Base-by-base conservation (phyloP, 225 moss, liverwort and hornwort species). In the Antitrichia curtipendula region DNA sequence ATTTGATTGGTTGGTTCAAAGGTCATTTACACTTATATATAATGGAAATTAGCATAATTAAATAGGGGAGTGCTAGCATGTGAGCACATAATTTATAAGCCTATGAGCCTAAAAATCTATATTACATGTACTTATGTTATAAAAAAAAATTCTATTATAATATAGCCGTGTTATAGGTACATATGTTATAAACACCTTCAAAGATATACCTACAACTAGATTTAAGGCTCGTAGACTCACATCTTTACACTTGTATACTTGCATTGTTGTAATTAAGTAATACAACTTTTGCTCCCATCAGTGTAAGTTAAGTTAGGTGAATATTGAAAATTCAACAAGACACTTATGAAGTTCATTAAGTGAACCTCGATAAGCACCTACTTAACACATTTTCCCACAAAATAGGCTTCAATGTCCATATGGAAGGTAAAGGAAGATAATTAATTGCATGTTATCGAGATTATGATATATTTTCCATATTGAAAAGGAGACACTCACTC, bases 221-320 rank as follows among this genome's bases (percentile, higher is more conserved):
- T 45, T 45, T 9, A 45, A 45, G 45, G 45, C 45, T 45, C 45
- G 9, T 45, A 45, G 45, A 9, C 45, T 45, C 45, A 45, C 9
- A 45, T 45, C 45, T 45, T 45, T 6, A 9, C 45, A 45, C 45
- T 45, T 9, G 9, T 9, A 45, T 9, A 9, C 45, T 45, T 6
- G 45, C 45, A 45, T 45, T 45, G 45, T 45, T 49, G 49, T 49
- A 49, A 38, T 38, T 1, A 38, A 8, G 7, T n/a, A 22, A 68
- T 68, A 13, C 1, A 0, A 0, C 2, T 38, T 38, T 68, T 13
- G 7, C 22, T 13, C 23, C 38, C 21, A 36, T 29, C 0, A 19
- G 0, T 20, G 2, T 10, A 36, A 1, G 36, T 20, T 20, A n/a
- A 66, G 11, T 66, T n/a, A 7, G 3, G 21, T 22, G 22, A 12